Conservation (phyloP, 108 stramenopile species). For the Discostella pseudostelligera region DNA sequence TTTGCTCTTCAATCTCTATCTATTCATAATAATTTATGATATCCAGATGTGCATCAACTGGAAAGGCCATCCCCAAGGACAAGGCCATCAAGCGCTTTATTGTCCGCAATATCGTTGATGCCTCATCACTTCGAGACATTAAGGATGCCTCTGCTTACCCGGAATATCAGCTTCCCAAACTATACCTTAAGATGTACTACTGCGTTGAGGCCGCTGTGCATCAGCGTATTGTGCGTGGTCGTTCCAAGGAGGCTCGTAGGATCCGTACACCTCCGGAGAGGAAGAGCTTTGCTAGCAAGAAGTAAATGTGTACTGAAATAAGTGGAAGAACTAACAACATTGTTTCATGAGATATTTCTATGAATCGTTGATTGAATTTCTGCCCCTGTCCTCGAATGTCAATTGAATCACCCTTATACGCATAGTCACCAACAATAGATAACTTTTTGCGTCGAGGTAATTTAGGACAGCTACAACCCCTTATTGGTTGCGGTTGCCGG, state of each 20-base stretch:
- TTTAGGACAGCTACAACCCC: too few species aligned
- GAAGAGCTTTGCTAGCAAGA: conserved; percentile 37
- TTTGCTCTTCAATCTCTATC: neutral
- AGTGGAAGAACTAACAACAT: too few species aligned
- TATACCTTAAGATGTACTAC: conserved; percentile 99
- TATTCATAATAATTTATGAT: neutral
- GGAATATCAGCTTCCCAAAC: conserved; percentile 98
- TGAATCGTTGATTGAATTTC: too few species aligned
- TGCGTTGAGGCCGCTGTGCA: conserved; percentile 99
- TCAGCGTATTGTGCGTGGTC: conserved; percentile 99
- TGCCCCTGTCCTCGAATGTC: too few species aligned
- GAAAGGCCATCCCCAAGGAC: conserved; percentile 99
- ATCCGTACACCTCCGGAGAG: conserved; percentile 92
- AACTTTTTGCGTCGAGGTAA: too few species aligned
- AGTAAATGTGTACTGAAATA: conserved; percentile 23
- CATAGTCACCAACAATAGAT: too few species aligned
- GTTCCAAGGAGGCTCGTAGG: conserved; percentile 86
- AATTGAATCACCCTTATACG: too few species aligned
- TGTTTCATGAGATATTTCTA: too few species aligned
- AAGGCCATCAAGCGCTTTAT: conserved; percentile 99
- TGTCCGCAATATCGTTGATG: conserved; percentile 99
- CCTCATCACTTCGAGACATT: conserved; percentile 97
- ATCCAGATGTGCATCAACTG: conserved; percentile 95
- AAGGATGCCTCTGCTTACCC: conserved; percentile 98
- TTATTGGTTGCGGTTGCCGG: too few species aligned